These are phyloP conservation scores for Didymella pinodella DNA, from an alignment of 2,329 filamentous ascomycete species.

Conservation along the genomic window DNA sequence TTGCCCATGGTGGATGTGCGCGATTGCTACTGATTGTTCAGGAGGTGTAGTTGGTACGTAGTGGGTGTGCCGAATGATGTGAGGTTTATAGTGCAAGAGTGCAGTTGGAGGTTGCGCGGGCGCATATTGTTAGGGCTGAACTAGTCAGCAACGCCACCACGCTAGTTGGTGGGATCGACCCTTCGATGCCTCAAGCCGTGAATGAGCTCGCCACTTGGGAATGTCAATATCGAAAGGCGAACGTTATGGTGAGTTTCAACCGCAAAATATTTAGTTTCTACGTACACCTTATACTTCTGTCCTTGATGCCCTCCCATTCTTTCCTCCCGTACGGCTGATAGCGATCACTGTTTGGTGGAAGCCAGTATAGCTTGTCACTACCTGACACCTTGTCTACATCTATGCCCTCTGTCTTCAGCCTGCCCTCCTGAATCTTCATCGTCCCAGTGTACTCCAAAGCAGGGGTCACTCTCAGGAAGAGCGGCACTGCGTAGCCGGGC, in stretches of 20 bases:
- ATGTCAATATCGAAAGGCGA: too few relatives aligned
- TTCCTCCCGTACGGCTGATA: conserved; percentile 52
- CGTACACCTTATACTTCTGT: conserved; percentile 39
- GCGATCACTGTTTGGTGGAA: conserved; percentile 42
- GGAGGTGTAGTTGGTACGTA: neutral
- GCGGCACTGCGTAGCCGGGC: conserved; percentile 57
- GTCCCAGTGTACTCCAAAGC: conserved; percentile 57
- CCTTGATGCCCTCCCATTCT: conserved; percentile 48
- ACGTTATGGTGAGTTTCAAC: neutral
- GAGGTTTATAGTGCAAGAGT: neutral
- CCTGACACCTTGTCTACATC: conserved; percentile 52
- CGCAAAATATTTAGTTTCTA: neutral
- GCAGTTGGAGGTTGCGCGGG: neutral
- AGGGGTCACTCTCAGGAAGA: conserved; percentile 53
- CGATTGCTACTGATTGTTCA: neutral
- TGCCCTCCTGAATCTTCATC: conserved; percentile 57
- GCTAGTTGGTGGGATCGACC: neutral
- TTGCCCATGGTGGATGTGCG: conserved; percentile 72
- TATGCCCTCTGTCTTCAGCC: conserved; percentile 54
- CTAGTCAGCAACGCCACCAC: conserved; percentile 13
- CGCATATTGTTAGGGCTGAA: conserved; percentile 16
- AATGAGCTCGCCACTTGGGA: too few relatives aligned
- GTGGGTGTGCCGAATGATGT: neutral
- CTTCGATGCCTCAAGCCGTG: neutral
- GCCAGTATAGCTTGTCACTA: conserved; percentile 53